Percentiles rank a stretch among this genome's conserved stretches.
phyloP scores from a whole-genome alignment of 305 asterid species.

The Fraxinus xanthoxyloides region DNA sequence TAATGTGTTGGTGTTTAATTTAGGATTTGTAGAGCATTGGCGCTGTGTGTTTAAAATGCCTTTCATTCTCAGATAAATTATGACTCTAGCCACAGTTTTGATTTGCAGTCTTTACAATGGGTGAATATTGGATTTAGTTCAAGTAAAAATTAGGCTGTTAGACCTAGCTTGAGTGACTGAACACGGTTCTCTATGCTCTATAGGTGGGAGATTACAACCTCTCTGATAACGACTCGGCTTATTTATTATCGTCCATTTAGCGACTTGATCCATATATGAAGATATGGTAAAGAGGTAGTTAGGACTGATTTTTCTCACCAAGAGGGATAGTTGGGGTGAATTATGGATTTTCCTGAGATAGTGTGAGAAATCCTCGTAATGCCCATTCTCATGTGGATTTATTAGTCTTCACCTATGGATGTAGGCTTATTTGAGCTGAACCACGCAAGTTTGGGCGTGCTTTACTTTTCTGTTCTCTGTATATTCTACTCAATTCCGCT shows the following conservation, averaged over 20 bases:
- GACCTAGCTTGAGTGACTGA: not conserved
- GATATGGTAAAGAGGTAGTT: not conserved
- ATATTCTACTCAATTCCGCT: not conserved
- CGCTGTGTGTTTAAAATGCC: not conserved
- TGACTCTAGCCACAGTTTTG: not conserved
- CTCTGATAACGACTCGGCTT: not conserved
- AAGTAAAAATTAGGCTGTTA: not conserved
- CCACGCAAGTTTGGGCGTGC: not conserved
- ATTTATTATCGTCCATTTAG: not conserved
- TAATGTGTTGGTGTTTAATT: not conserved
- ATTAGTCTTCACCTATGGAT: not conserved
- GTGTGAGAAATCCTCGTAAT: not conserved
- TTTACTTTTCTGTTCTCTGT: not conserved
- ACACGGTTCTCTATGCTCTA: not conserved
- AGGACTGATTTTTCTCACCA: not conserved
- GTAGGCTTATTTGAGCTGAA: not conserved
- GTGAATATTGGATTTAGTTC: not conserved
- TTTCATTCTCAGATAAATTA: not conserved
- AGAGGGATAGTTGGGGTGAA: not conserved
- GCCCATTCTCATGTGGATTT: not conserved
- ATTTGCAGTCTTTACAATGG: not conserved
- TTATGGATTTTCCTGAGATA: not conserved
- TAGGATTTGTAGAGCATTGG: conserved; percentile 2
- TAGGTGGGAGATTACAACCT: not conserved
- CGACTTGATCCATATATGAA: not conserved